phyloP scores from a whole-genome alignment of 2,329 filamentous ascomycete genomes.

The Aaosphaeria arxii region DNA sequence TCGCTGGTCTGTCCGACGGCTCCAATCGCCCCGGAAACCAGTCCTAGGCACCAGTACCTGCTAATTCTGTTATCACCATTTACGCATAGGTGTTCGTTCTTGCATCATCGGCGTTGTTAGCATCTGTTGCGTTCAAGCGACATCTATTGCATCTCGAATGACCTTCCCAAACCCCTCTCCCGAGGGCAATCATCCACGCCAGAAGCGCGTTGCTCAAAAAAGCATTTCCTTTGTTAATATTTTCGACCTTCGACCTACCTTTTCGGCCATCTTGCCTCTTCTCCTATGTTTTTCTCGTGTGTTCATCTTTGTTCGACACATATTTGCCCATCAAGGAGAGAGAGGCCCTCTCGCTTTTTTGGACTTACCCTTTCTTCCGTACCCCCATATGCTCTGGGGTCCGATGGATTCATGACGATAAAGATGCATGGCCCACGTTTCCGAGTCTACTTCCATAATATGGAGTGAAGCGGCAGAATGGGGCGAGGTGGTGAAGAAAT shows the following conservation, averaged over 20 bases:
- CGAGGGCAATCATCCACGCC: constrained; percentile 11
- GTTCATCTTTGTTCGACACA: constrained; percentile 11
- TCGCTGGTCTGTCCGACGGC: constrained; percentile 27
- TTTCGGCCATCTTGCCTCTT: constrained; percentile 1
- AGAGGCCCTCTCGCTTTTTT: constrained; percentile 6
- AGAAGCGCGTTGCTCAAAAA: constrained; percentile 18
- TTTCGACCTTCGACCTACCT: neutral
- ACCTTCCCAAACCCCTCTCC: constrained; percentile 1
- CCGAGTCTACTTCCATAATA: neutral
- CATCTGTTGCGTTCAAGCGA: constrained; percentile 18
- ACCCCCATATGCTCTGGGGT: neutral
- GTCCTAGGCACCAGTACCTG: constrained; percentile 14
- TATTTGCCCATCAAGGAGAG: constrained; percentile 10
- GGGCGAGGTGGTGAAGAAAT: neutral
- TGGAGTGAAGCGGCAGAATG: neutral
- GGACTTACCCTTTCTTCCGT: constrained; percentile 5
- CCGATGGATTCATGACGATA: constrained; percentile 1
- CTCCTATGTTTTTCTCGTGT: constrained; percentile 13
- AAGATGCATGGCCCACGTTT: constrained; percentile 1
- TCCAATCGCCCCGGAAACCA: constrained; percentile 15
- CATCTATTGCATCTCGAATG: constrained; percentile 13
- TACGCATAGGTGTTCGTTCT: constrained; percentile 17
- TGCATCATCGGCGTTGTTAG: constrained; percentile 33
- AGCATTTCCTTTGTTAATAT: constrained; percentile 27
- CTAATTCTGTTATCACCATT: constrained; percentile 14